A percentile compares a stretch with the other conserved stretches of the same genome.
Conservation (phyloP, 1,139 yeast genomes). For the Sugiyamaella pinicola region DNA sequence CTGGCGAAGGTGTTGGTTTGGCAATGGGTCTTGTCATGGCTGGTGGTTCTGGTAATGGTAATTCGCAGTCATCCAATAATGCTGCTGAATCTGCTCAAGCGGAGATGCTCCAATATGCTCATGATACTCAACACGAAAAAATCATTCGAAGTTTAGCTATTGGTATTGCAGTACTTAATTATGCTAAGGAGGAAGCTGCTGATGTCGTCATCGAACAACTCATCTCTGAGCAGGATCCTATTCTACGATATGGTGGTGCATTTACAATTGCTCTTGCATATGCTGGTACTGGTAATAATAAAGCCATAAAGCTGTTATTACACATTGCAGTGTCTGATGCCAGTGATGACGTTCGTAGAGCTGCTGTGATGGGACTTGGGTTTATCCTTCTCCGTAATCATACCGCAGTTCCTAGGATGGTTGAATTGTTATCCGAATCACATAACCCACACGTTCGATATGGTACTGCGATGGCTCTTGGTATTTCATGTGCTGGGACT, state of each 20-base stretch:
- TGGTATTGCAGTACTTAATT: conserved; percentile 84
- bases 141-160: conserved; percentile 89
- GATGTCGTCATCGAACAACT: conserved; percentile 69
- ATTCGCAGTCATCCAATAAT: conserved; percentile 61
- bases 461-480: conserved; percentile 97
- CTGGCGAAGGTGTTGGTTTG: conserved; percentile 96
- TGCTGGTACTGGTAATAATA: conserved; percentile 92
- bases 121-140: conserved; percentile 94
- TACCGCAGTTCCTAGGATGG: conserved; percentile 93
- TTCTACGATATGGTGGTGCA: conserved; percentile 94
- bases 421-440: conserved; percentile 87
- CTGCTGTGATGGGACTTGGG: conserved; percentile 92
- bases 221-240: conserved; percentile 74
- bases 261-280: conserved; percentile 92
- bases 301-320: conserved; percentile 79
- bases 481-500: conserved; percentile 96
- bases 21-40: conserved; percentile 96
- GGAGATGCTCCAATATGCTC: conserved; percentile 90
- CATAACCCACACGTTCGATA: conserved; percentile 98
- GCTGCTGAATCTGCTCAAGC: conserved; percentile 52
- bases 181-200: conserved; percentile 83
- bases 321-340: conserved; percentile 98
- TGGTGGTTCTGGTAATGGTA: conserved; percentile 47
- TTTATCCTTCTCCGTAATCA: conserved; percentile 88
- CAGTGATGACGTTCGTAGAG: conserved; percentile 94